A percentile compares a stretch with the other conserved stretches of the same genome.
These are phyloP conservation scores for Euphrasia arctica DNA, from an alignment of 305 asterid species.

Conservation along the genomic window DNA sequence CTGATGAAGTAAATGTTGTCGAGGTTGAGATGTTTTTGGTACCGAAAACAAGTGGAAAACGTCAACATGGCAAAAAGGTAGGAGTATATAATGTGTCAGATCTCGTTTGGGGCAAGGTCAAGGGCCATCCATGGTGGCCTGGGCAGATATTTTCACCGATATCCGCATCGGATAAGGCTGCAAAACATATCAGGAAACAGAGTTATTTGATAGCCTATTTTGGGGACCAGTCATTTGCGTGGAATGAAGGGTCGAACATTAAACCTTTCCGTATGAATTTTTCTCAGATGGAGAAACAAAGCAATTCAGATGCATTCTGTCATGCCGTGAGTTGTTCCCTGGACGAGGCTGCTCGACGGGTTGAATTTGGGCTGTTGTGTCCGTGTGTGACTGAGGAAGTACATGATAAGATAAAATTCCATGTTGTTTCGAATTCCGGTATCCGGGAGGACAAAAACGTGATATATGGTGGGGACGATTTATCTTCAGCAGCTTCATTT, in stretches of 20 bases:
- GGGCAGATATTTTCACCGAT: constrained; percentile 70
- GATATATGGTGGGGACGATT: constrained; percentile 38
- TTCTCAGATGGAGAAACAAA: constrained; percentile 60
- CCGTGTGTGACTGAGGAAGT: constrained; percentile 50
- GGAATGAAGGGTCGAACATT: constrained; percentile 62
- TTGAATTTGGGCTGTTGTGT: constrained; percentile 71
- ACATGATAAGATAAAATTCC: constrained; percentile 36
- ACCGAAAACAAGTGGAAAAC: constrained; percentile 34
- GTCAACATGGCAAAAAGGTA: constrained; percentile 43
- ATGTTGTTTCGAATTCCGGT: constrained; percentile 50
- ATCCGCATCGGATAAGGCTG: constrained; percentile 61
- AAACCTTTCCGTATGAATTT: constrained; percentile 57
- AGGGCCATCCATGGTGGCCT: constrained; percentile 97
- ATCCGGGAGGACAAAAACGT: constrained; percentile 36
- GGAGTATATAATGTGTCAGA: constrained; percentile 49
- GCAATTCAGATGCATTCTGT: constrained; percentile 37
- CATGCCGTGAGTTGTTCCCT: constrained; percentile 60
- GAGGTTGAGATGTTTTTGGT: constrained; percentile 15
- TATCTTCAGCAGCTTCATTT: constrained; percentile 42
- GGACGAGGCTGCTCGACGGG: constrained; percentile 57
- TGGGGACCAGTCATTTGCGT: constrained; percentile 79
- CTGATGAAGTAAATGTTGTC: constrained; percentile 28
- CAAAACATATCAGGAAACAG: constrained; percentile 39
- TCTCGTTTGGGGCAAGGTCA: constrained; percentile 92
- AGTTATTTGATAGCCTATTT: constrained; percentile 64